A percentile compares a stretch with the other conserved stretches of the same genome.
These are phyloP conservation scores for Nymphaea thermarum DNA, from an alignment of 164 flowering plant genomes.

Conservation along the genomic window DNA sequence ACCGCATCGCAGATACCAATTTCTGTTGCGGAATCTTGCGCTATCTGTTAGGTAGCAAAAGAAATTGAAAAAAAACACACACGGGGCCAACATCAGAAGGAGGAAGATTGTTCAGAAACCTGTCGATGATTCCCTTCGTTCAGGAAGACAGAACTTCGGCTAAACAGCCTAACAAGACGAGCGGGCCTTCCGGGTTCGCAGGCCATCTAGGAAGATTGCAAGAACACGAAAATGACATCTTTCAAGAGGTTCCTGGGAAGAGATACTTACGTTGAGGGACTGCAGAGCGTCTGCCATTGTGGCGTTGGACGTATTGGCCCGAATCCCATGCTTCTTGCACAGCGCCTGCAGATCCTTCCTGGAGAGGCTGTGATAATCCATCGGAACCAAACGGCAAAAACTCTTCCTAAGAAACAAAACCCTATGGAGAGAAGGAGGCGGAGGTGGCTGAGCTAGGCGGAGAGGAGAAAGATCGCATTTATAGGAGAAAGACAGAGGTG, in stretches of 20 bases:
- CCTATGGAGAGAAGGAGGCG: no score
- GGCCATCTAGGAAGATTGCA: no score
- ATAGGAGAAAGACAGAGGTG: no score
- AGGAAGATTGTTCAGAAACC: neutral
- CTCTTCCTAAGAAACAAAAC: no score
- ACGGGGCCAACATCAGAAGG: neutral
- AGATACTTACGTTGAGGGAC: conserved; percentile 40
- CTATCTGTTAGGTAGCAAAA: conserved; percentile 15
- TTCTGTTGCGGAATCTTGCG: neutral
- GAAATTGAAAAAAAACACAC: neutral
- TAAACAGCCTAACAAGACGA: no score
- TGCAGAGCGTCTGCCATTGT: conserved; percentile 93
- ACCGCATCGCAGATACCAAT: neutral
- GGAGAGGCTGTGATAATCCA: conserved; percentile 73
- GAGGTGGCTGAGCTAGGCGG: no score
- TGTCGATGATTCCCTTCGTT: no score
- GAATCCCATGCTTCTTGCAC: conserved; percentile 87
- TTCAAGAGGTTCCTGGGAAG: no score
- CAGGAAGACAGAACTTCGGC: no score
- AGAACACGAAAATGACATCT: no score
- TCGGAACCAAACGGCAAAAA: conserved; percentile 3
- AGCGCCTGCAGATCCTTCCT: conserved; percentile 82
- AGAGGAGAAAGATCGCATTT: no score
- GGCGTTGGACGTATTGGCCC: conserved; percentile 78
- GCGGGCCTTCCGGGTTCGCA: no score